Conservation (phyloP, 2,329 filamentous ascomycete genomes). For the Phoma sp. region DNA sequence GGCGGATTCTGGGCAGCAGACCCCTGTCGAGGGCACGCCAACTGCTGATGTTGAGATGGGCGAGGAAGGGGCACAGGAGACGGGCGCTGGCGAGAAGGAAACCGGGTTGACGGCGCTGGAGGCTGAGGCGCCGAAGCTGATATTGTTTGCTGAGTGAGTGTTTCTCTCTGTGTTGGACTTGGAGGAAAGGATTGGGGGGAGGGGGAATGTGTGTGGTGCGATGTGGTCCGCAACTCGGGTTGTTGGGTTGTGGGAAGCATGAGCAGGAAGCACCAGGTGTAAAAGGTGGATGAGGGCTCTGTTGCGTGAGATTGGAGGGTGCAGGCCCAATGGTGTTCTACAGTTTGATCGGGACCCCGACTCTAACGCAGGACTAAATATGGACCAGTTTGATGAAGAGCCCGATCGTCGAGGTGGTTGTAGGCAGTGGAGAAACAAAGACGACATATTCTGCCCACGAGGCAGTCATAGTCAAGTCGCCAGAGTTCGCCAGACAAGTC, state of each 20-base stretch:
- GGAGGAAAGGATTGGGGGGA: neutral
- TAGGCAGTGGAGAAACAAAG: constrained; percentile 62
- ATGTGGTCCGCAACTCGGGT: too few species aligned
- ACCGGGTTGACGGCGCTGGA: constrained; percentile 54
- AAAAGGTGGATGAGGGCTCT: neutral
- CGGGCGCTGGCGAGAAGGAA: constrained; percentile 36
- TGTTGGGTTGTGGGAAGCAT: neutral
- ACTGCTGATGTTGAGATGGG: constrained; percentile 60
- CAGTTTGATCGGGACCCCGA: neutral
- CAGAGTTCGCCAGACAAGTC: constrained; percentile 73
- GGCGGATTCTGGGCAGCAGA: constrained; percentile 42
- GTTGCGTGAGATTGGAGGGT: too few species aligned
- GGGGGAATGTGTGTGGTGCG: too few species aligned
- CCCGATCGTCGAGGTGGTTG: constrained; percentile 56
- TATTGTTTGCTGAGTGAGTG: constrained; percentile 57
- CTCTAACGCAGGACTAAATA: neutral
- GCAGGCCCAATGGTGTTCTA: too few species aligned
- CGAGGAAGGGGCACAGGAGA: constrained; percentile 34
- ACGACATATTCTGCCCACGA: constrained; percentile 81
- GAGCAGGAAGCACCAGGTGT: neutral
- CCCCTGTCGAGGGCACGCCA: constrained; percentile 38
- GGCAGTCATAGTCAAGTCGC: constrained; percentile 74
- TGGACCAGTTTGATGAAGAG: constrained; percentile 55
- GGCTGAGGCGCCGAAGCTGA: constrained; percentile 50
- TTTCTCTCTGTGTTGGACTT: neutral